Conservation (phyloP, 2,329 filamentous ascomycete genomes). For the Microcyclospora tardicrescens region DNA sequence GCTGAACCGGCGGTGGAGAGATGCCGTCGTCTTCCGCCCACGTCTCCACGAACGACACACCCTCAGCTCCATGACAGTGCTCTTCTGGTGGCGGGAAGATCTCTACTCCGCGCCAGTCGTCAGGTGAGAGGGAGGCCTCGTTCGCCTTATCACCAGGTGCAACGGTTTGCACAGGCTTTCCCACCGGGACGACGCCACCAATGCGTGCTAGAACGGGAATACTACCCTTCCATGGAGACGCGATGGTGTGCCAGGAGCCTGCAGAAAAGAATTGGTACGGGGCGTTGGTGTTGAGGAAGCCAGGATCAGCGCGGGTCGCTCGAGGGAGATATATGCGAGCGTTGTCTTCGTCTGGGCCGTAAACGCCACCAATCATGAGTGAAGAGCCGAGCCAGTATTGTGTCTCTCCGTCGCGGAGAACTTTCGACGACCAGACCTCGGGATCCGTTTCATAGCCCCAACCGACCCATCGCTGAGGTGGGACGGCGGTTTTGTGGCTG, state of each 20-base stretch:
- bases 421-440: constrained; percentile 47
- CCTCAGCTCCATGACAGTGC: constrained; percentile 18
- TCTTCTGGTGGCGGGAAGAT: constrained; percentile 40
- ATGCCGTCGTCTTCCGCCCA: constrained; percentile 49
- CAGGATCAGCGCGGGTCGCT: constrained; percentile 29
- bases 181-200: constrained; percentile 42
- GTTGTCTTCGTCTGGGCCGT: constrained; percentile 42
- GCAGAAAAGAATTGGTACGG: constrained; percentile 46
- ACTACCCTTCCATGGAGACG: constrained; percentile 39
- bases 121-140: constrained; percentile 33
- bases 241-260: constrained; percentile 41
- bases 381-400: constrained; percentile 63
- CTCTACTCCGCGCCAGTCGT: constrained; percentile 45
- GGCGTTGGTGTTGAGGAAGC: constrained; percentile 50
- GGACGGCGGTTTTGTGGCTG: constrained; percentile 47
- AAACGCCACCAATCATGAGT: constrained; percentile 54
- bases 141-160: constrained; percentile 37
- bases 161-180: constrained; percentile 38
- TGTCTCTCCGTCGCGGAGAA: constrained; percentile 49
- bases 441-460: constrained; percentile 59
- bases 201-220: constrained; percentile 45
- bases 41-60: constrained; percentile 26
- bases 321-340: constrained; percentile 51
- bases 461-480: constrained; percentile 59
- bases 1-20: constrained; percentile 27